Evolutionary conservation across 306 rosid species (phyloP).

Genomic region (Hippophae tibetana): DNA sequence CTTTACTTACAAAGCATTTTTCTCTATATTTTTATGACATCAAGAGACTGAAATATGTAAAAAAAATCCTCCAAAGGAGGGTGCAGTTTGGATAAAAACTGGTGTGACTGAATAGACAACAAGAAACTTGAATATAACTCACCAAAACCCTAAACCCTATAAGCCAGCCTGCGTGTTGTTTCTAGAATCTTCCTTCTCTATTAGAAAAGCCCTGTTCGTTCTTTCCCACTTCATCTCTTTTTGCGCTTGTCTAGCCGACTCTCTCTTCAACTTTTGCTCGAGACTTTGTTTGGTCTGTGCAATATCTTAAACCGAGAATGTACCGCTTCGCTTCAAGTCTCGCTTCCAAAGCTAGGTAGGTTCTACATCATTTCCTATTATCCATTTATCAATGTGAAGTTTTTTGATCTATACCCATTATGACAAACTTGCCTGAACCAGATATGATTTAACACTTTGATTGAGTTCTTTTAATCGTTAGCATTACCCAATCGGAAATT

Average conservation of each 20-base stretch:
- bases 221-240: not conserved
- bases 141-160: constrained; percentile 76
- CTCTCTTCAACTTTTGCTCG: not conserved
- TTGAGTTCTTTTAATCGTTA: not conserved
- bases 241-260: not conserved
- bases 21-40: no score
- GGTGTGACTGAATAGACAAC: no score
- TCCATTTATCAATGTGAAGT: not conserved
- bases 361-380: constrained; percentile 3
- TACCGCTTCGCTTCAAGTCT: constrained; percentile 74
- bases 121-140: no score
- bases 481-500: not conserved
- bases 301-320: constrained; percentile 27
- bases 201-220: constrained; percentile 21
- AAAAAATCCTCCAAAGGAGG: no score
- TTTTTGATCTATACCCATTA: not conserved
- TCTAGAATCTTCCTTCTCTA: constrained; percentile 63
- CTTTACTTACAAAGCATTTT: no score
- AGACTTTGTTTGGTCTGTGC: constrained; percentile 1
- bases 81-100: no score
- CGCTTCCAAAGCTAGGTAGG: constrained; percentile 75
- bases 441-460: not conserved
- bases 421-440: not conserved
- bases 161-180: constrained; percentile 17
- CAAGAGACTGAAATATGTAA: no score